Conservation (phyloP, 1,139 yeast species). For the Suhomyces maxii region DNA sequence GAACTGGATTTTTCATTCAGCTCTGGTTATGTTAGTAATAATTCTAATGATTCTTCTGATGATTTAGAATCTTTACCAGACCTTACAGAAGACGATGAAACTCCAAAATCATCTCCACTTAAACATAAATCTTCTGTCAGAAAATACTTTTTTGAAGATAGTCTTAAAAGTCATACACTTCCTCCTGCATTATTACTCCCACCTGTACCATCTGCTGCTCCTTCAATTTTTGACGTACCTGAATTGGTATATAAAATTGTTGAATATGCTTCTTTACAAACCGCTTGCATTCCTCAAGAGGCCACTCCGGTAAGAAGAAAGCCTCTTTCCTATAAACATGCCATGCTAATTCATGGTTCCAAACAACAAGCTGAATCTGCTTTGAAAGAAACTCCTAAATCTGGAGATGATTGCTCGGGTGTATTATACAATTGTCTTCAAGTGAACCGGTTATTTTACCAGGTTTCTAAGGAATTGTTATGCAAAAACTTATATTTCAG, state of each 20-base stretch:
- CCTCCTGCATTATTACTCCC: not conserved
- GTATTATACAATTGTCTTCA: slow-evolving; percentile 57
- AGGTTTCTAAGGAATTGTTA: slow-evolving; percentile 54
- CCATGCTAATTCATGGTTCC: slow-evolving; percentile 49
- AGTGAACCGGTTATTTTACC: slow-evolving; percentile 68
- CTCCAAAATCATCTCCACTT: slow-evolving; percentile 31
- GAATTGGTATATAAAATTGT: slow-evolving; percentile 70
- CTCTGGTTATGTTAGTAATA: slow-evolving; percentile 9
- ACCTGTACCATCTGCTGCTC: slow-evolving; percentile 14
- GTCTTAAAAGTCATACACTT: not conserved
- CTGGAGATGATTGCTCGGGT: not conserved
- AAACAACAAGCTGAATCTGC: slow-evolving; percentile 49
- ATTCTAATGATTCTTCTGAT: slow-evolving; percentile 7
- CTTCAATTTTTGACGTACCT: slow-evolving; percentile 67
- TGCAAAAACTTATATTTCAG: slow-evolving; percentile 57
- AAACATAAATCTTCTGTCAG: slow-evolving; percentile 4
- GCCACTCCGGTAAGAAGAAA: slow-evolving; percentile 58
- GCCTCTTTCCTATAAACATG: slow-evolving; percentile 67
- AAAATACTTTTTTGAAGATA: slow-evolving; percentile 7
- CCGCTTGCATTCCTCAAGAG: slow-evolving; percentile 57
- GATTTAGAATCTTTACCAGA: slow-evolving; percentile 43
- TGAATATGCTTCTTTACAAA: slow-evolving; percentile 53
- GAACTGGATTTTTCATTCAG: slow-evolving; percentile 21
- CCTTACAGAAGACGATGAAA: slow-evolving; percentile 33
- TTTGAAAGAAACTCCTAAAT: slow-evolving; percentile 34